Evolutionary conservation across 139 green algal species (phyloP).

Genomic region (Nannochloris sp.): DNA sequence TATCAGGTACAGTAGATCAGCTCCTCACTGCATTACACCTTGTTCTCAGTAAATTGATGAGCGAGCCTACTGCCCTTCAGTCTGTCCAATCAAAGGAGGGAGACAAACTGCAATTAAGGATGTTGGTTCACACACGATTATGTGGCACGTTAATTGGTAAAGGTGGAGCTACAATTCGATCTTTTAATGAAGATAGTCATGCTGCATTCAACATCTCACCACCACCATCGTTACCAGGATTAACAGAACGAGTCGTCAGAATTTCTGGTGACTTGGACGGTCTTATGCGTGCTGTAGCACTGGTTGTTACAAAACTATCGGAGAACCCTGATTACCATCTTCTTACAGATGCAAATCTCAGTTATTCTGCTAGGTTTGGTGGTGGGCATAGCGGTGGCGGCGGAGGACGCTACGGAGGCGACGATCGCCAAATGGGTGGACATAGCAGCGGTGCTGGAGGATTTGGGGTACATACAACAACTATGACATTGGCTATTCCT

Average conservation of each 20-base stretch:
- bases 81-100: slow-evolving; percentile 12
- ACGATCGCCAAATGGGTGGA: slow-evolving; percentile 10
- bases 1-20: slow-evolving; percentile 57
- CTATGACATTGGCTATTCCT: slow-evolving; percentile 54
- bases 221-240: slow-evolving; percentile 18
- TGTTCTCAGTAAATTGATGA: slow-evolving; percentile 60
- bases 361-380: slow-evolving; percentile 10
- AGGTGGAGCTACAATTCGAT: slow-evolving; percentile 64
- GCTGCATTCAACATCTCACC: slow-evolving; percentile 64
- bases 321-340: slow-evolving; percentile 65
- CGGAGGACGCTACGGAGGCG: background rate
- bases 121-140: slow-evolving; percentile 65
- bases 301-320: slow-evolving; percentile 64
- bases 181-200: slow-evolving; percentile 63
- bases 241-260: slow-evolving; percentile 59
- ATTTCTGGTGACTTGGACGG: slow-evolving; percentile 61
- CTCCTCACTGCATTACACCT: slow-evolving; percentile 73
- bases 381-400: background rate
- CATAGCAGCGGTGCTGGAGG: background rate
- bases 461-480: background rate
- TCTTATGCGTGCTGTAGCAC: slow-evolving; percentile 64
- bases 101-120: slow-evolving; percentile 29
- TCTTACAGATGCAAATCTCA: slow-evolving; percentile 24
- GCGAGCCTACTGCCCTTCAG: slow-evolving; percentile 19
- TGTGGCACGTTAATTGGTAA: slow-evolving; percentile 79